A percentile compares a stretch with the other conserved stretches of the same genome.
These are phyloP conservation scores for Proteromonas lacertae DNA, from an alignment of 352 stramenopile genomes.

Conservation along the genomic window DNA sequence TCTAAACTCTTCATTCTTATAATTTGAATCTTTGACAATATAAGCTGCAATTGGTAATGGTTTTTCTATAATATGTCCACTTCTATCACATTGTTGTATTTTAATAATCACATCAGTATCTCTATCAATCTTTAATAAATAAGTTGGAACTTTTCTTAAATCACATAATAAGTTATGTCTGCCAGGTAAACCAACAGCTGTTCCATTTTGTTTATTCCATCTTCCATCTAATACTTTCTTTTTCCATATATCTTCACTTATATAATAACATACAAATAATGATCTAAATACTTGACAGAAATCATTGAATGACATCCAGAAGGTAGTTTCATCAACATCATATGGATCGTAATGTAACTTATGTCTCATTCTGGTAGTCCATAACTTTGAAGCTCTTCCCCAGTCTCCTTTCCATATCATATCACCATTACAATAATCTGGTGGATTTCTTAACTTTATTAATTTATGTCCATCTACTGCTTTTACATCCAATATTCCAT, in stretches of 20 bases:
- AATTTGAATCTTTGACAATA: slow-evolving; percentile 1
- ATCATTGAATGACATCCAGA: slow-evolving; percentile 75
- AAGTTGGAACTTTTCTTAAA: slow-evolving; percentile 51
- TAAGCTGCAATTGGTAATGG: neutral
- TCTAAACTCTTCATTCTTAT: slow-evolving; percentile 4
- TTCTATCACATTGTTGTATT: slow-evolving; percentile 12
- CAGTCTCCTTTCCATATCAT: slow-evolving; percentile 59
- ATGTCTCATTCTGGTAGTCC: slow-evolving; percentile 40
- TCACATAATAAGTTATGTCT: slow-evolving; percentile 29
- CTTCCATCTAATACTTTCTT: slow-evolving; percentile 13
- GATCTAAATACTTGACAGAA: slow-evolving; percentile 54
- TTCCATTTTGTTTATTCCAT: slow-evolving; percentile 12
- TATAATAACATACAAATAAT: slow-evolving; percentile 59
- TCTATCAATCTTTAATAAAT: slow-evolving; percentile 21
- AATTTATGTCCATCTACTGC: slow-evolving; percentile 39
- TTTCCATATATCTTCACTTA: slow-evolving; percentile 39
- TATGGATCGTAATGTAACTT: slow-evolving; percentile 18
- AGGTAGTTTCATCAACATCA: slow-evolving; percentile 39
- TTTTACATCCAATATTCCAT: slow-evolving; percentile 50
- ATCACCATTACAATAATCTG: no score
- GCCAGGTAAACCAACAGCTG: slow-evolving; percentile 22
- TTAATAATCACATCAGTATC: slow-evolving; percentile 44
- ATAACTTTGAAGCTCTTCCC: slow-evolving; percentile 43
- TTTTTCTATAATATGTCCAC: neutral
- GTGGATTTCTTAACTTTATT: slow-evolving; percentile 50